Evolutionary conservation across 2,329 filamentous ascomycete genomes (phyloP).

Genomic region (Emergomyces pasteurianus): DNA sequence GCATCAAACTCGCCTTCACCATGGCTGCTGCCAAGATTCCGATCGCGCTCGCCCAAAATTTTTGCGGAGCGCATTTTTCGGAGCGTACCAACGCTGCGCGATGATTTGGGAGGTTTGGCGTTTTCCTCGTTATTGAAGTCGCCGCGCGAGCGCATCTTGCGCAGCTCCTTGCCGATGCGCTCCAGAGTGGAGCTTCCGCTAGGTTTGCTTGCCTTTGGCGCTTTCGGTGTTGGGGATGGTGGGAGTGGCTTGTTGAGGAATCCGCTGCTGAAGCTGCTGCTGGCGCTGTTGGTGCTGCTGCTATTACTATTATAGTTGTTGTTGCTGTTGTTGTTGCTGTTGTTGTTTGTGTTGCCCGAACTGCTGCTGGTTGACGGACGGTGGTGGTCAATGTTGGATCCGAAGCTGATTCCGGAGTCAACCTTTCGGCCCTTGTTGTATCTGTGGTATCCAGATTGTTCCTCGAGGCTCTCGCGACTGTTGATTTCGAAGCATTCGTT

Average conservation of each 20-base stretch:
- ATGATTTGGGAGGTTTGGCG: background rate
- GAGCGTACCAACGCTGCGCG: slow-evolving; percentile 11
- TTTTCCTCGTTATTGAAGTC: slow-evolving; percentile 38
- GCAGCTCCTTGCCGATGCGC: slow-evolving; percentile 47
- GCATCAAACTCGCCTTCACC: slow-evolving; percentile 35
- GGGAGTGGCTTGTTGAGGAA: slow-evolving; percentile 32
- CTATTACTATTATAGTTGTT: slow-evolving; percentile 9
- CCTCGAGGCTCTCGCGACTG: slow-evolving; percentile 29
- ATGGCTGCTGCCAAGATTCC: slow-evolving; percentile 20
- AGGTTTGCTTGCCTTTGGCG: slow-evolving; percentile 13
- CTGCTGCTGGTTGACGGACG: slow-evolving; percentile 28
- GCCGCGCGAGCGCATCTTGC: slow-evolving; percentile 44
- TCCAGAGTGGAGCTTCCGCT: slow-evolving; percentile 42
- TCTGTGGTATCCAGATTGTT: slow-evolving; percentile 18
- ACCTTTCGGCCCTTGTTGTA: slow-evolving; percentile 42
- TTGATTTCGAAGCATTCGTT: slow-evolving; percentile 45
- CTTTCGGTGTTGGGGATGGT: slow-evolving; percentile 18
- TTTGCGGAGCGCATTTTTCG: slow-evolving; percentile 26
- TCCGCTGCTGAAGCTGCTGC: background rate
- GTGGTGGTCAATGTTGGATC: slow-evolving; percentile 18
- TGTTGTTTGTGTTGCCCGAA: slow-evolving; percentile 13
- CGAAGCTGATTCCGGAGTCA: slow-evolving; percentile 53
- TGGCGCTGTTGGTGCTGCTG: slow-evolving; percentile 6
- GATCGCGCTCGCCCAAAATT: slow-evolving; percentile 16
- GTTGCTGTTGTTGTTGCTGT: slow-evolving; percentile 16